Conservation (phyloP, 2,329 filamentous ascomycete species). For the Colletotrichum cordylinicola region DNA sequence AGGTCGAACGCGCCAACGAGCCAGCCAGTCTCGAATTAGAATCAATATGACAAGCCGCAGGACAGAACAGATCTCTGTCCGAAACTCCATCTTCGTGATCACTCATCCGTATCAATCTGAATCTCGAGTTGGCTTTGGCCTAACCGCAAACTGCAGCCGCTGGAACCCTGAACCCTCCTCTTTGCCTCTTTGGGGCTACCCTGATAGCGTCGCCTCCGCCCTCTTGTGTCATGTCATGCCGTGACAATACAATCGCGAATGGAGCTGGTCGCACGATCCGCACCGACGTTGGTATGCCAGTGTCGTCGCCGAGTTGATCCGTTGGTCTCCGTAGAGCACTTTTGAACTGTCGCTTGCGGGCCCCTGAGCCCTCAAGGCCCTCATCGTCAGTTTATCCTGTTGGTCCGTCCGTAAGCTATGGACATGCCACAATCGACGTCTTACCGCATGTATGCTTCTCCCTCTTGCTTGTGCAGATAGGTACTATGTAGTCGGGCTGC, state of each 20-base stretch:
- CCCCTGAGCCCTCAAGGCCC: neutral
- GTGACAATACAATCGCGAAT: neutral
- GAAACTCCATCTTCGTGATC: neutral
- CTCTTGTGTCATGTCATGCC: constrained; percentile 1
- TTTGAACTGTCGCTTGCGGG: neutral
- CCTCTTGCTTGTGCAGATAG: neutral
- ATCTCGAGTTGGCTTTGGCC: neutral
- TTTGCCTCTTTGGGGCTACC: neutral
- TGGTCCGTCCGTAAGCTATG: neutral
- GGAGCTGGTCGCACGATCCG: neutral
- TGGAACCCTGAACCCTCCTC: neutral
- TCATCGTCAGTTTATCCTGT: neutral
- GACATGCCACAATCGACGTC: neutral
- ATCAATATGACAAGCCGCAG: neutral
- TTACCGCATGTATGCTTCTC: neutral
- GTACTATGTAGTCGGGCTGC: neutral
- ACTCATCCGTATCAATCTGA: no score
- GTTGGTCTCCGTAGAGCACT: neutral
- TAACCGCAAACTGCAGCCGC: neutral
- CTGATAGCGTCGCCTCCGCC: neutral
- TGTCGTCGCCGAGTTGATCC: neutral
- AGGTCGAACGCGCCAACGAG: neutral
- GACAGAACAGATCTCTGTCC: neutral
- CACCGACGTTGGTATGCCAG: neutral
- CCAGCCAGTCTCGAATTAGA: neutral